A percentile compares a stretch with the other conserved stretches of the same genome.
These are phyloP conservation scores for Agaricus sinodeliciosus DNA, from an alignment of 768 basidiomycete species.

Conservation along the genomic window DNA sequence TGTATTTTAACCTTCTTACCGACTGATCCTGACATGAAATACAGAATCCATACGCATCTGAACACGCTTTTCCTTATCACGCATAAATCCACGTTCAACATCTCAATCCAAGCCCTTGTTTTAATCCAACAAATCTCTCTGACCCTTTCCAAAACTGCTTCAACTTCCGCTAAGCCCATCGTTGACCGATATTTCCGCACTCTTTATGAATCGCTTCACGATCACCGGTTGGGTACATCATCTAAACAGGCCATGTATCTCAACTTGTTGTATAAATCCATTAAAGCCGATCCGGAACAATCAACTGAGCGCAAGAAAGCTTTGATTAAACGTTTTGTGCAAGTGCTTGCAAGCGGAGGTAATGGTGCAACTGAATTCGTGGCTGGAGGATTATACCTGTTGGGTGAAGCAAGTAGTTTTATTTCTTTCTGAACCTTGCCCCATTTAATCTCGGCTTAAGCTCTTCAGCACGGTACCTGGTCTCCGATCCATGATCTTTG, in stretches of 20 bases:
- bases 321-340: constrained; percentile 77
- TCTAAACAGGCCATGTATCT: constrained; percentile 97
- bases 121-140: constrained; percentile 81
- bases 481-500: constrained; percentile 32
- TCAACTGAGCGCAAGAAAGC: constrained; percentile 61
- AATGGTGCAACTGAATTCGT: constrained; percentile 80
- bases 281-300: constrained; percentile 55
- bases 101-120: constrained; percentile 86
- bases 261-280: constrained; percentile 85
- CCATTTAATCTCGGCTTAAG: constrained; percentile 15
- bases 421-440: neutral
- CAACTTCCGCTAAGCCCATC: constrained; percentile 39
- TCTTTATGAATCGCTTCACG: constrained; percentile 85
- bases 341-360: constrained; percentile 65
- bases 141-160: constrained; percentile 35
- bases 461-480: constrained; percentile 38
- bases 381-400: constrained; percentile 79
- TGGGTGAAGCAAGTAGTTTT: constrained; percentile 66
- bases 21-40: neutral
- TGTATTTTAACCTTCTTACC: constrained; percentile 15
- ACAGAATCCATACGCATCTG: constrained; percentile 78
- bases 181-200: constrained; percentile 72
- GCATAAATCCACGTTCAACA: constrained; percentile 95
- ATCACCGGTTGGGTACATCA: constrained; percentile 70
- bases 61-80: constrained; percentile 93